Conservation (phyloP, 768 basidiomycete genomes). For the Tylopilus balloui region DNA sequence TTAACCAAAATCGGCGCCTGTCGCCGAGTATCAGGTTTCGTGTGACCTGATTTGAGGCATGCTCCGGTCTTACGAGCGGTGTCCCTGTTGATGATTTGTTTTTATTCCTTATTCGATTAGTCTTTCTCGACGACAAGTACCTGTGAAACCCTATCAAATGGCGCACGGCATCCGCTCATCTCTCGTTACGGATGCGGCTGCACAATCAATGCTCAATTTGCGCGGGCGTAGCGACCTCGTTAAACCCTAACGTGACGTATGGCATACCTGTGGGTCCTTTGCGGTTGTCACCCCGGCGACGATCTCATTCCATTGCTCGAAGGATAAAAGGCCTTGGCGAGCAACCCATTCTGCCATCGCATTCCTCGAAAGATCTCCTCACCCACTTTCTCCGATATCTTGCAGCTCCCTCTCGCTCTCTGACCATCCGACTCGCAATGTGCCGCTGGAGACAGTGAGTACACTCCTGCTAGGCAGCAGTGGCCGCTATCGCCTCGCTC, state of each 20-base stretch:
- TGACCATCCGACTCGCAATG: slow-evolving; percentile 32
- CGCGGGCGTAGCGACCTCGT: slow-evolving; percentile 22
- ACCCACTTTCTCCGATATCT: slow-evolving; percentile 5
- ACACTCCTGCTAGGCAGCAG: background rate
- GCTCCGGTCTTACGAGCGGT: slow-evolving; percentile 16
- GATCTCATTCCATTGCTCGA: slow-evolving; percentile 25
- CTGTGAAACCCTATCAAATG: slow-evolving; percentile 36
- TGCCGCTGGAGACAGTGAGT: slow-evolving; percentile 55
- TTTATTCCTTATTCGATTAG: slow-evolving; percentile 31
- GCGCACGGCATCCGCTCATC: slow-evolving; percentile 26
- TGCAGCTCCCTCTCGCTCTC: background rate
- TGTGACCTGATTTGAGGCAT: slow-evolving; percentile 21
- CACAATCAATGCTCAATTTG: slow-evolving; percentile 28
- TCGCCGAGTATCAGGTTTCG: slow-evolving; percentile 18
- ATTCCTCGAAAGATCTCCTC: slow-evolving; percentile 1
- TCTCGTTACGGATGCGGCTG: slow-evolving; percentile 26
- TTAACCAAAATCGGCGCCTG: slow-evolving; percentile 28
- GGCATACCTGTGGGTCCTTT: slow-evolving; percentile 19
- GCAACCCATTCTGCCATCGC: slow-evolving; percentile 9
- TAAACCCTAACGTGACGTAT: slow-evolving; percentile 21
- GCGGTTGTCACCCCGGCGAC: slow-evolving; percentile 12
- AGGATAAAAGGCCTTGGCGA: slow-evolving; percentile 27
- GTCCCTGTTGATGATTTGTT: slow-evolving; percentile 13
- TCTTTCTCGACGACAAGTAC: slow-evolving; percentile 35
- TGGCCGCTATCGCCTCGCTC: slow-evolving; percentile 1